Base-by-base conservation (phyloP, 2,329 filamentous ascomycete species). In the Microcyclosporella mali region DNA sequence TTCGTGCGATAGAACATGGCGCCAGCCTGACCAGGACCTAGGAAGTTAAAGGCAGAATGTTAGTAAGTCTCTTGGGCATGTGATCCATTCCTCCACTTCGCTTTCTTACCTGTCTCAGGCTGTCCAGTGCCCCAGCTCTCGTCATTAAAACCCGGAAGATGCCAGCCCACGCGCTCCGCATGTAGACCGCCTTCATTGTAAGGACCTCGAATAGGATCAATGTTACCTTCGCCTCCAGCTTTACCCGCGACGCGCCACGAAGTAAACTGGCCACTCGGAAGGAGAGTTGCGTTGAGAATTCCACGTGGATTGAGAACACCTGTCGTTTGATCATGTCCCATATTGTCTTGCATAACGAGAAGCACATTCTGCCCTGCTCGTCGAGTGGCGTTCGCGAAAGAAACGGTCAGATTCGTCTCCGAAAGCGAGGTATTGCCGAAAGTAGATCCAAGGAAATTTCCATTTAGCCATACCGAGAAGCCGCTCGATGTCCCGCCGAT, bases 221-320 rank as follows among this genome's bases (percentile, higher is more conserved):
- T 57, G 43, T 70, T 64, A 8, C 62, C 58, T 40, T 76, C 66
- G 2, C 75, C 69, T 17, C 75, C 75, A 0, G 77, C 77, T 15
- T 71, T 74, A 6, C 78, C 77, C 2, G 76, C 73, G 16, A 81
- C 69, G 56, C 72, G 75, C 78, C 78, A 81, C 7, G 70, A 66
- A 0, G 64, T 70, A 57, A 79, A 79, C 49, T 43, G 1, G 48
- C 28, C 17, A 7, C 51, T 49, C 2, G 67, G 68, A n/a, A 74
- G 32, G 1, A 78, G 69, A 1, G 69, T 74, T 0, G 74, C 75
- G 21, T 73, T 71, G 35, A 67, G 66, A 50, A 79, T 77, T 3
- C 76, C 76, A 33, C 75, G 63, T 7, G 72, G 67, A 12, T 72
- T 25, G 21, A 25, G 21, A 25, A 25, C 21, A 9, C 21, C 21